These are phyloP conservation scores for Parascedosporium putredinis DNA, from an alignment of 2,329 filamentous ascomycete species.

Conservation along the genomic window DNA sequence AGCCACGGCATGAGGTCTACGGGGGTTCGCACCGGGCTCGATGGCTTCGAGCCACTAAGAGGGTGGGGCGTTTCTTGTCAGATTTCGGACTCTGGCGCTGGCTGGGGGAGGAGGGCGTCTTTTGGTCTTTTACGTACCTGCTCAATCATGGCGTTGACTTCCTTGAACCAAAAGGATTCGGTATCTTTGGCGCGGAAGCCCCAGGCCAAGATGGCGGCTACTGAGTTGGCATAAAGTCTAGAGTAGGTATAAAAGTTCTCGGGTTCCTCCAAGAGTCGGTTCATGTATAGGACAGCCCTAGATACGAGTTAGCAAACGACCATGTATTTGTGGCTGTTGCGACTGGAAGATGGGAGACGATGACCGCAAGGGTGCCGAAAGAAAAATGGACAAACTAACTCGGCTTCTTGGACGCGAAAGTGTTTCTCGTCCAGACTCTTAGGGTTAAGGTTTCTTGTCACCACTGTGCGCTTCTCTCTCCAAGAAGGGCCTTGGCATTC, in stretches of 20 bases:
- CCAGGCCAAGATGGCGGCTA: conserved; percentile 1
- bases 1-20: background rate
- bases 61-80: background rate
- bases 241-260: conserved; percentile 8
- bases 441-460: conserved; percentile 8
- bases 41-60: background rate
- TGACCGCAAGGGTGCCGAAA: too few species aligned
- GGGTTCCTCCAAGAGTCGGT: conserved; percentile 5
- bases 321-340: background rate
- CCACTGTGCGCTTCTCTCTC: conserved; percentile 8
- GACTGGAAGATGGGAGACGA: too few species aligned
- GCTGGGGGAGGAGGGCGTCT: too few species aligned
- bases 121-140: background rate
- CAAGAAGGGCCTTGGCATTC: conserved; percentile 2
- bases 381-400: conserved; percentile 4
- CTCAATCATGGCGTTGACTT: background rate
- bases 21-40: background rate
- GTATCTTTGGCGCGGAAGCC: background rate
- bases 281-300: conserved; percentile 9
- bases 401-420: conserved; percentile 8
- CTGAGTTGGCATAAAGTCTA: conserved; percentile 7
- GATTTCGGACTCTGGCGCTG: background rate
- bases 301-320: background rate
- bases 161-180: background rate
- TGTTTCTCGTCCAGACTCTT: conserved; percentile 9